Conservation (phyloP, 768 basidiomycete species). For the Candolleomyces aberdarensis region DNA sequence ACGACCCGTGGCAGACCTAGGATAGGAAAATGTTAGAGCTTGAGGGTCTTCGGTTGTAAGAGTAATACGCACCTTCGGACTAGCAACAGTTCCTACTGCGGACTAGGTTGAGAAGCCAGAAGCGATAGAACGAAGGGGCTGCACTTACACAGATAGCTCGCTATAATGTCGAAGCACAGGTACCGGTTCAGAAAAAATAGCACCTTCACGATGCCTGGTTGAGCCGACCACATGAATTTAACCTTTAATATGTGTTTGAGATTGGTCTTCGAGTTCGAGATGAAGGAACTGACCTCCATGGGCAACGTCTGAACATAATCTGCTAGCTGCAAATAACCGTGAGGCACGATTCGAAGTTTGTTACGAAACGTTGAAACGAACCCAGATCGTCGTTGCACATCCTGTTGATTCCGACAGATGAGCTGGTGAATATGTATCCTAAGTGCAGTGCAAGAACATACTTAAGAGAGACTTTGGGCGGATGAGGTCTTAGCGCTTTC, state of each 20-base stretch:
- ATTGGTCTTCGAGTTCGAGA: neutral
- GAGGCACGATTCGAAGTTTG: neutral
- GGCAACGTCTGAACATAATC: neutral
- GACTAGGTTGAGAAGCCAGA: neutral
- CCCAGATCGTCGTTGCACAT: neutral
- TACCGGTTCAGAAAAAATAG: neutral
- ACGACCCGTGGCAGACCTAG: neutral
- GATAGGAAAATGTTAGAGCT: neutral
- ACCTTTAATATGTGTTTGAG: neutral
- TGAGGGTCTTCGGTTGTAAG: neutral
- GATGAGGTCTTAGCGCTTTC: too few species aligned
- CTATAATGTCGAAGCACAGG: neutral
- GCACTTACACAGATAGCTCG: neutral
- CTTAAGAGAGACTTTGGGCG: neutral
- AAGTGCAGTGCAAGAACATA: neutral
- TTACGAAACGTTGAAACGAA: neutral
- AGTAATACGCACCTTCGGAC: neutral
- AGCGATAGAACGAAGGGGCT: neutral
- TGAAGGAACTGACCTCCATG: neutral
- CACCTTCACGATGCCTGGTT: neutral
- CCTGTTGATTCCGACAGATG: neutral
- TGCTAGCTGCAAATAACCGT: neutral
- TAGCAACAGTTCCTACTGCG: neutral
- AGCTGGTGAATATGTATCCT: neutral
- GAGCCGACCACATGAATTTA: neutral